Evolutionary conservation across 768 basidiomycete genomes (phyloP).

Genomic region (Leucosporidium scottii): DNA sequence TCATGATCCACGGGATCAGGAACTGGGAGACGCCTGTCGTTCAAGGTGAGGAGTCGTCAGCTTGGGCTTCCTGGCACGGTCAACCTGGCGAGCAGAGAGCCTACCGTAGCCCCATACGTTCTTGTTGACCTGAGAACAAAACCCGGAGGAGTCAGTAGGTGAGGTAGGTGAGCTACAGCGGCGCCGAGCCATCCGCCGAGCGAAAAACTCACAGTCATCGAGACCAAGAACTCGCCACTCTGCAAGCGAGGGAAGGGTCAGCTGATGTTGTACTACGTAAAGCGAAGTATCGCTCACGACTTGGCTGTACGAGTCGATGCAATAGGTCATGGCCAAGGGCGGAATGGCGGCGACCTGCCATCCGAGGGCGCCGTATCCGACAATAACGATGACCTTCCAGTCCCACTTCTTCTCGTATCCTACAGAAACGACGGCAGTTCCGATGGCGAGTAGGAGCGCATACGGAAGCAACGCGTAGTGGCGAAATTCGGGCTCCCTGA

Average conservation of each 20-base stretch:
- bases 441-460: neutral
- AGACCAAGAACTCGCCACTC: conserved; percentile 8
- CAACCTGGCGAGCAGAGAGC: too few species aligned
- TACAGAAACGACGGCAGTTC: neutral
- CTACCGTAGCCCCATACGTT: neutral
- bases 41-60: too few species aligned
- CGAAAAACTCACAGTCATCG: neutral
- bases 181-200: too few species aligned
- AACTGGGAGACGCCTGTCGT: neutral
- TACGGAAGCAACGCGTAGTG: neutral
- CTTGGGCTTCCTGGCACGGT: too few species aligned
- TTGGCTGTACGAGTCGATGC: neutral
- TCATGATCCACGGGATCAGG: conserved; percentile 1
- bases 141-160: too few species aligned
- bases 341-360: neutral
- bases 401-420: neutral
- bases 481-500: neutral
- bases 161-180: too few species aligned
- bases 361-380: neutral
- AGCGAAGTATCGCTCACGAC: neutral
- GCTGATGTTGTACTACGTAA: too few species aligned
- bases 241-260: conserved; percentile 1
- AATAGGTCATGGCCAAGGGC: neutral
- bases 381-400: neutral
- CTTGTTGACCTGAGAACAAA: conserved; percentile 5